These are phyloP conservation scores for Lotus japonicus DNA, from an alignment of 306 rosid genomes.

Conservation along the genomic window DNA sequence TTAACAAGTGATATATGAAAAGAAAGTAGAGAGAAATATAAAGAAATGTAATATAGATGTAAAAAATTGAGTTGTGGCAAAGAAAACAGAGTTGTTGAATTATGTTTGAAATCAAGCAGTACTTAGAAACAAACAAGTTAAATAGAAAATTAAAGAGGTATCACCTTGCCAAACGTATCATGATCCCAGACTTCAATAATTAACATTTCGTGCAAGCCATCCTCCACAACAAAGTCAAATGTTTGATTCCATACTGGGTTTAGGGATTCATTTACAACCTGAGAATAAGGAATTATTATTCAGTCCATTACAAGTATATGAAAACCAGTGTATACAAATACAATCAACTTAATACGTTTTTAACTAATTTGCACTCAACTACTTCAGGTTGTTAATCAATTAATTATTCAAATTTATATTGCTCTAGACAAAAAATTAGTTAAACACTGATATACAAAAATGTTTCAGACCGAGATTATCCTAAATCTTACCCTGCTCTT, in stretches of 20 bases:
- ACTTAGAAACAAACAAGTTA: not conserved
- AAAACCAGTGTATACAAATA: not conserved
- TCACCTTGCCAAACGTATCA: constrained; percentile 93
- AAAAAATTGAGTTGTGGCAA: no score
- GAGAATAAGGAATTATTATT: constrained; percentile 10
- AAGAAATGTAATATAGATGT: no score
- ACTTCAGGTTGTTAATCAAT: not conserved
- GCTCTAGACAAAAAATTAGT: not conserved
- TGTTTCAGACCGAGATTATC: not conserved
- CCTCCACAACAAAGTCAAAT: constrained; percentile 93
- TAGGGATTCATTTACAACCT: constrained; percentile 78
- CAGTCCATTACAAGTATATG: not conserved
- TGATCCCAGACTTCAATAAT: constrained; percentile 83
- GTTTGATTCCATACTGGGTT: constrained; percentile 97
- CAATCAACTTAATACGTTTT: not conserved
- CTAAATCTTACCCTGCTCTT: constrained; percentile 74
- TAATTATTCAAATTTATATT: not conserved
- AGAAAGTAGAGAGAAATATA: no score
- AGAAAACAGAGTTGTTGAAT: no score
- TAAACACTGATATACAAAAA: not conserved
- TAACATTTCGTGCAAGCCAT: constrained; percentile 82
- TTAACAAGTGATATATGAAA: no score
- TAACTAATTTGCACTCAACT: not conserved
- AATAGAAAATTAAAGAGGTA: constrained; percentile 3
- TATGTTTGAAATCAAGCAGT: no score